Conservation (phyloP, 2,329 filamentous ascomycete genomes). For the Orbilia brochopaga region DNA sequence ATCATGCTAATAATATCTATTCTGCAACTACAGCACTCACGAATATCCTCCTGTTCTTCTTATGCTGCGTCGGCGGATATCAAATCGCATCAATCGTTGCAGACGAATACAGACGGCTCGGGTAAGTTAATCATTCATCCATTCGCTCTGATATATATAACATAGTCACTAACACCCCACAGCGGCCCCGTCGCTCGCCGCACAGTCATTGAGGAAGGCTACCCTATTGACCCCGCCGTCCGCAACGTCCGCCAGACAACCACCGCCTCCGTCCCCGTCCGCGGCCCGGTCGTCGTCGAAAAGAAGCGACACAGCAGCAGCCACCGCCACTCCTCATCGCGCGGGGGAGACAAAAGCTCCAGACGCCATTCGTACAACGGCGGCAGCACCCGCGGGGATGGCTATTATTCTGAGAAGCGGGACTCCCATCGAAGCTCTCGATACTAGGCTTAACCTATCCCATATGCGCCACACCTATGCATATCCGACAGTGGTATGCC, state of each 20-base stretch:
- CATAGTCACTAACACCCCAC: not conserved
- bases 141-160: conserved; percentile 1
- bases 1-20: conserved; percentile 8
- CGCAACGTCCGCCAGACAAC: conserved; percentile 45
- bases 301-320: conserved; percentile 32
- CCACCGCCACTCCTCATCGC: not conserved
- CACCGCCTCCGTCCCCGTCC: conserved; percentile 34
- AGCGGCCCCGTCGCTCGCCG: conserved; percentile 46
- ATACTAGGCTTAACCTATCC: no score
- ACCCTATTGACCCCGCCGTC: conserved; percentile 32
- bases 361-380: conserved; percentile 22
- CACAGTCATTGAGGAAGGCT: conserved; percentile 46
- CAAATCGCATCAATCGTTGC: conserved; percentile 42
- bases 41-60: conserved; percentile 45
- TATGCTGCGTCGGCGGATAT: conserved; percentile 14
- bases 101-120: conserved; percentile 35
- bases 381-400: conserved; percentile 31
- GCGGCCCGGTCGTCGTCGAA: conserved; percentile 22
- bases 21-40: conserved; percentile 17
- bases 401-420: conserved; percentile 14
- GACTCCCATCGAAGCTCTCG: no score
- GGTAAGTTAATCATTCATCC: conserved; percentile 15
- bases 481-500: no score
- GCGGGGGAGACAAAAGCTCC: conserved; percentile 27
- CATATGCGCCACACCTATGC: no score